phyloP scores from a whole-genome alignment of 495 filamentous ascomycete species.

The Talaromyces proteolyticus region DNA sequence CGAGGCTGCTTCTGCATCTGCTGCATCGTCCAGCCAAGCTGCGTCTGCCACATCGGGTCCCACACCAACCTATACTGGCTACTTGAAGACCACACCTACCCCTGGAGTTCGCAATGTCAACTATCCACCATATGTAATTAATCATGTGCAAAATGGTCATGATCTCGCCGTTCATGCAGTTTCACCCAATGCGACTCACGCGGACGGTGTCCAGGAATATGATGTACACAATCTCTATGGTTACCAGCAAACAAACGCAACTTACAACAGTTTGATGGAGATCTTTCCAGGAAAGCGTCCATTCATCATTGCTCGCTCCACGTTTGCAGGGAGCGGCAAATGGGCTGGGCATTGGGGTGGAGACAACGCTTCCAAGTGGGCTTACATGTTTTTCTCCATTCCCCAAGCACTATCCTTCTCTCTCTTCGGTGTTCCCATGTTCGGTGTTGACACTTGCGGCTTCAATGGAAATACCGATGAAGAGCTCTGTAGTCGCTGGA shows the following conservation, averaged over 20 bases:
- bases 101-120: slow-evolving; percentile 69
- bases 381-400: slow-evolving; percentile 71
- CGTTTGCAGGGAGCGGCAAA: slow-evolving; percentile 74
- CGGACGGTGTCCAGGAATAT: slow-evolving; percentile 67
- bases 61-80: slow-evolving; percentile 26
- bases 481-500: slow-evolving; percentile 82
- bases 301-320: slow-evolving; percentile 82
- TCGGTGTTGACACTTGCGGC: slow-evolving; percentile 77
- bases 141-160: slow-evolving; percentile 61
- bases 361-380: slow-evolving; percentile 68
- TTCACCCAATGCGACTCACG: slow-evolving; percentile 72
- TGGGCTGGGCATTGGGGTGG: slow-evolving; percentile 87
- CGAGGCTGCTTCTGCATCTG: slow-evolving; percentile 56
- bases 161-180: slow-evolving; percentile 71
- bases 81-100: slow-evolving; percentile 54
- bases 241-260: slow-evolving; percentile 72
- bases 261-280: slow-evolving; percentile 63
- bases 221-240: slow-evolving; percentile 77
- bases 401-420: slow-evolving; percentile 75
- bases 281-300: slow-evolving; percentile 64
- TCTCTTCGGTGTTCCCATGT: slow-evolving; percentile 84
- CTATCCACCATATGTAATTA: slow-evolving; percentile 75
- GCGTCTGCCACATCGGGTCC: slow-evolving; percentile 25
- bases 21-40: slow-evolving; percentile 45
- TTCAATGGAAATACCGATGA: slow-evolving; percentile 66